These are phyloP conservation scores for Spencermartinsiella ligniputridi DNA, from an alignment of 1,139 yeast genomes.

Conservation along the genomic window DNA sequence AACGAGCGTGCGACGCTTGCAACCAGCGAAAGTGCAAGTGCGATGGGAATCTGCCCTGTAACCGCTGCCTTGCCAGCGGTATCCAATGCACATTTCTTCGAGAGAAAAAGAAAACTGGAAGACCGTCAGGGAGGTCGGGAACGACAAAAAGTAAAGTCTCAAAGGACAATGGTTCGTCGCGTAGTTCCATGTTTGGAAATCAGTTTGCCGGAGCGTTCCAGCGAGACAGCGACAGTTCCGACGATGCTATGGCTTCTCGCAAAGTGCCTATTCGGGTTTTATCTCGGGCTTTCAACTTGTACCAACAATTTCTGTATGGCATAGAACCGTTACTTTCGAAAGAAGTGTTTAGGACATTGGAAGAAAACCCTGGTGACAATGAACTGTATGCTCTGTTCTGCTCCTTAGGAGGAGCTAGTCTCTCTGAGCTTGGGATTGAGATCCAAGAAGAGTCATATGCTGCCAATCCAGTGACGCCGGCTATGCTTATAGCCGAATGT, in stretches of 20 bases:
- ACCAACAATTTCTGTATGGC: constrained; percentile 12
- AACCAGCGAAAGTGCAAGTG: constrained; percentile 15
- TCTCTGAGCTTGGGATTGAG: constrained; percentile 13
- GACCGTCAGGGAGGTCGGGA: constrained; percentile 5
- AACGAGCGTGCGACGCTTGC: constrained; percentile 18
- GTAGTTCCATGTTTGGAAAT: no score
- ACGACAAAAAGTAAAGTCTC: neutral
- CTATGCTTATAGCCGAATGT: constrained; percentile 11
- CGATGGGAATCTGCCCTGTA: constrained; percentile 12
- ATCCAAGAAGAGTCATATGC: constrained; percentile 4
- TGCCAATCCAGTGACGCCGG: constrained; percentile 7
- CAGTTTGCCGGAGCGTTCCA: neutral
- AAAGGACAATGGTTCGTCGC: neutral
- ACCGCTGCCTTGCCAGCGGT: constrained; percentile 10
- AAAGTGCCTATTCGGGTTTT: constrained; percentile 8
- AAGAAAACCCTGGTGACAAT: constrained; percentile 7
- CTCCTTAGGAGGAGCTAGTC: constrained; percentile 17
- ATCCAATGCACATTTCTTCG: constrained; percentile 13
- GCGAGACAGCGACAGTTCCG: neutral
- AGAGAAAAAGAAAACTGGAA: constrained; percentile 10
- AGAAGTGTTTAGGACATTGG: constrained; percentile 6
- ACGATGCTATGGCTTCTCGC: neutral
- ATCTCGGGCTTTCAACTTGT: constrained; percentile 7
- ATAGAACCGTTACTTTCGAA: constrained; percentile 16
- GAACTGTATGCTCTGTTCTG: constrained; percentile 15